Conservation (phyloP, 371 early-diverging fungal species). For the Phascolomyces articulosus region DNA sequence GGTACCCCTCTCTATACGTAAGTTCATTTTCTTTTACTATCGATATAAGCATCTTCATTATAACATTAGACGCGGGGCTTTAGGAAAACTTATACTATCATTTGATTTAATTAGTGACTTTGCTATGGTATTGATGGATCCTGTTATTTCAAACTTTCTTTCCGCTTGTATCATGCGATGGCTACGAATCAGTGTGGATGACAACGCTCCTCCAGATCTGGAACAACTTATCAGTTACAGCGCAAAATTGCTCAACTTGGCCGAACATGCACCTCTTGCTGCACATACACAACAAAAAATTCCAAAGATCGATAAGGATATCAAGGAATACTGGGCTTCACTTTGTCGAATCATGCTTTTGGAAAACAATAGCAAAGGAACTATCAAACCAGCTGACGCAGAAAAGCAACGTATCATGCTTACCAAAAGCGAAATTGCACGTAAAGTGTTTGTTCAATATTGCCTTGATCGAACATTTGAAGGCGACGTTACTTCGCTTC, state of each 20-base stretch:
- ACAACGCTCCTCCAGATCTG: conserved; percentile 28
- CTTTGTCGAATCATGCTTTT: conserved; percentile 32
- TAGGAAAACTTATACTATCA: not conserved
- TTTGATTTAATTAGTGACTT: conserved; percentile 44
- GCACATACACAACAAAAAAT: conserved; percentile 21
- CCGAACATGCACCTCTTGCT: conserved; percentile 52
- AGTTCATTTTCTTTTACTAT: no score
- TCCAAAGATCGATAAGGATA: conserved; percentile 44
- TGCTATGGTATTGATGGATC: conserved; percentile 67
- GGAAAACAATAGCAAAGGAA: conserved; percentile 29
- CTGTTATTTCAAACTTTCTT: conserved; percentile 59
- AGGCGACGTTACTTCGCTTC: conserved; percentile 44
- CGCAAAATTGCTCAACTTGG: conserved; percentile 59
- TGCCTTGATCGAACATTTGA: conserved; percentile 45
- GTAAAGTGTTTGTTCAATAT: conserved; percentile 60
- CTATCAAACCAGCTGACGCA: conserved; percentile 12
- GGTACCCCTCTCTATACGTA: conserved; percentile 68
- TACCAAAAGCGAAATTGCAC: conserved; percentile 50
- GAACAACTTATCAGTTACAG: conserved; percentile 49
- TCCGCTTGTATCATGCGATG: conserved; percentile 41
- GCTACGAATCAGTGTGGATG: conserved; percentile 39
- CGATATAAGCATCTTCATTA: not conserved
- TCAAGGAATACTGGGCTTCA: conserved; percentile 37
- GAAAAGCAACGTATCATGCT: conserved; percentile 21
- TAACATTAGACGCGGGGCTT: not conserved